Percentiles rank a stretch among this genome's conserved stretches.
Conservation (phyloP, 2,329 filamentous ascomycete species). For the Fusarium verticillioides region DNA sequence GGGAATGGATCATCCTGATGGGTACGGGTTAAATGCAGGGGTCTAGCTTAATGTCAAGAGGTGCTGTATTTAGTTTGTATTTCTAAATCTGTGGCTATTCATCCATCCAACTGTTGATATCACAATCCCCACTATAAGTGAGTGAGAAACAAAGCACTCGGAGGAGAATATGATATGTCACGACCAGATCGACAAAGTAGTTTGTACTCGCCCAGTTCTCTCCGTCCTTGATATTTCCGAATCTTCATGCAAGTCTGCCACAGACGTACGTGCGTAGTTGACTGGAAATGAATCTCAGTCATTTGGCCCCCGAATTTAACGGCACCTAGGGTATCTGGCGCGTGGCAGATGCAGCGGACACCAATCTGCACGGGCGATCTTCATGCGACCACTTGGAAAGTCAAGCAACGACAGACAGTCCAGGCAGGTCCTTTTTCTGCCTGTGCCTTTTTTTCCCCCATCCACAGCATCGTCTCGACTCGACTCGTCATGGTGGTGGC, state of each 20-base stretch:
- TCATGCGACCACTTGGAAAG: conserved; percentile 31
- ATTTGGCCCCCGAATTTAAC: conserved; percentile 28
- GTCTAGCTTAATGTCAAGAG: conserved; percentile 1
- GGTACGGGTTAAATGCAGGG: conserved; percentile 18
- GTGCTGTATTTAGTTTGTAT: neutral
- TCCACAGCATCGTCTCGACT: neutral
- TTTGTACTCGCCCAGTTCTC: neutral
- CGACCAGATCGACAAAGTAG: neutral
- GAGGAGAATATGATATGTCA: conserved; percentile 14
- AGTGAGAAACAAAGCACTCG: neutral
- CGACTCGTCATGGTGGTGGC: conserved; percentile 24
- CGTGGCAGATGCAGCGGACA: conserved; percentile 31
- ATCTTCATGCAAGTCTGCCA: conserved; percentile 13
- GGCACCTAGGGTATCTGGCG: conserved; percentile 13
- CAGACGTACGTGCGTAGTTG: conserved; percentile 2
- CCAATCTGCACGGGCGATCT: conserved; percentile 34
- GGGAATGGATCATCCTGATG: conserved; percentile 28
- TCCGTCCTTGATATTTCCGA: conserved; percentile 5
- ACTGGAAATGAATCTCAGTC: neutral
- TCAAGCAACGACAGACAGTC: conserved; percentile 2
- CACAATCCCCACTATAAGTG: neutral
- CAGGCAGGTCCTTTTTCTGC: neutral
- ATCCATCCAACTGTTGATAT: neutral
- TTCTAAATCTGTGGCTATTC: neutral
- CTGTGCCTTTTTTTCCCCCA: neutral